Conservation (phyloP, 148 eudicot genomes). For the Mesembryanthemum crystallinum region DNA sequence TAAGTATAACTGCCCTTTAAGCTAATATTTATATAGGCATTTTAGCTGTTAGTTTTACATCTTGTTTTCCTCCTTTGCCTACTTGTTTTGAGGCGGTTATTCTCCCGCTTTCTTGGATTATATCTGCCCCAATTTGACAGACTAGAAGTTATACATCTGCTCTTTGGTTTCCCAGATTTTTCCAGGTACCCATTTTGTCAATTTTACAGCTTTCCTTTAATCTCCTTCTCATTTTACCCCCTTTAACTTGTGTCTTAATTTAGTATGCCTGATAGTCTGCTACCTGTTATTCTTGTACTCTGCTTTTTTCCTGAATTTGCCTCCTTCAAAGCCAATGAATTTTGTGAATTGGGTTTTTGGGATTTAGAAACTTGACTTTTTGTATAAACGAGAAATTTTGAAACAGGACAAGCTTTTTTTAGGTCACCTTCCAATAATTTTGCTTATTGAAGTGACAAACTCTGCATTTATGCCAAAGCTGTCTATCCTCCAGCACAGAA, state of each 20-base stretch:
- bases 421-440: constrained; percentile 5
- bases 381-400: neutral
- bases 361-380: constrained; percentile 2
- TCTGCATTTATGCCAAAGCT: constrained; percentile 7
- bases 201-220: constrained; percentile 22
- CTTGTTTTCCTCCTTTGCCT: constrained; percentile 16
- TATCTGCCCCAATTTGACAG: constrained; percentile 24
- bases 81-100: constrained; percentile 22
- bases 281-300: neutral
- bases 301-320: neutral
- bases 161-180: constrained; percentile 20
- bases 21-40: constrained; percentile 11
- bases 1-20: constrained; percentile 13
- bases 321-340: neutral
- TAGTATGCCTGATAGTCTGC: constrained; percentile 7
- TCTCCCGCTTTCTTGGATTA: constrained; percentile 35
- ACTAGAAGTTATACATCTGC: constrained; percentile 21
- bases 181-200: constrained; percentile 23
- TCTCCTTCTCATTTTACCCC: neutral
- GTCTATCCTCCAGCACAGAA: constrained; percentile 18
- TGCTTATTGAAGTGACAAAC: constrained; percentile 13
- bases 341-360: constrained; percentile 13
- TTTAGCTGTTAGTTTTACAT: constrained; percentile 2
- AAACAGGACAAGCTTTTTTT: neutral
- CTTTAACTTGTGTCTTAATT: constrained; percentile 2